A percentile compares a stretch with the other conserved stretches of the same genome.
Evolutionary conservation across 306 rosid species (phyloP).

Genomic region (Erythrophleum fordii): DNA sequence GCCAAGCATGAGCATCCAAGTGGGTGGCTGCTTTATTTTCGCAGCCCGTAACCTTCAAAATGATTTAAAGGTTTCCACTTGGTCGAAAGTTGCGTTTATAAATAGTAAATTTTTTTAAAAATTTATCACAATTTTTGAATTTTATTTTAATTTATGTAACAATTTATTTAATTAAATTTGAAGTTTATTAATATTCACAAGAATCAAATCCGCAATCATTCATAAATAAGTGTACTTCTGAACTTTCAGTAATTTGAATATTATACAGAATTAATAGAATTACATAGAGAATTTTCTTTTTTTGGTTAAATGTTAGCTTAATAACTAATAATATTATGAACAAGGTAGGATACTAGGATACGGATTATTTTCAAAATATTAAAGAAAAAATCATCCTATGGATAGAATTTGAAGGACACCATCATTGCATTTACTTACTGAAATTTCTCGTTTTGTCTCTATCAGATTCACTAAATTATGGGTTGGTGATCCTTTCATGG

Average conservation of each 20-base stretch:
- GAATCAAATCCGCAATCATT: too few species aligned
- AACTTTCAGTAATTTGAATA: background rate
- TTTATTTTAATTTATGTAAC: too few species aligned
- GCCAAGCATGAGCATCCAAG: background rate
- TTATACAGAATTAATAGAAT: too few species aligned
- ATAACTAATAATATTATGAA: too few species aligned
- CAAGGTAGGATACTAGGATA: too few species aligned
- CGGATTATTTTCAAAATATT: background rate
- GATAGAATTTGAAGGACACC: background rate
- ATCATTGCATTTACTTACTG: slow-evolving; percentile 2
- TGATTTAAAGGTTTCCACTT: background rate
- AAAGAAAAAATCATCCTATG: background rate
- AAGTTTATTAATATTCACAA: too few species aligned
- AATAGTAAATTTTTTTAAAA: slow-evolving; percentile 2
- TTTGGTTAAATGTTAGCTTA: too few species aligned
- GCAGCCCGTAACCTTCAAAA: too few species aligned
- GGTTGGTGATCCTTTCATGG: background rate
- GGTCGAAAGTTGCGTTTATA: slow-evolving; percentile 1
- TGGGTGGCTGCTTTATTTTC: background rate
- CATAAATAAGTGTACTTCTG: too few species aligned
- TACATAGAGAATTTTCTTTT: too few species aligned
- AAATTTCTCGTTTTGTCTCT: slow-evolving; percentile 14
- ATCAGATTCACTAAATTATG: background rate
- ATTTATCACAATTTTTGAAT: too few species aligned
- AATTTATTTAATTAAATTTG: too few species aligned